Evolutionary conservation across 139 green algal species (phyloP), one percentile per base, ranked within the genome.

Genomic region (Asterochloris sp.): DNA sequence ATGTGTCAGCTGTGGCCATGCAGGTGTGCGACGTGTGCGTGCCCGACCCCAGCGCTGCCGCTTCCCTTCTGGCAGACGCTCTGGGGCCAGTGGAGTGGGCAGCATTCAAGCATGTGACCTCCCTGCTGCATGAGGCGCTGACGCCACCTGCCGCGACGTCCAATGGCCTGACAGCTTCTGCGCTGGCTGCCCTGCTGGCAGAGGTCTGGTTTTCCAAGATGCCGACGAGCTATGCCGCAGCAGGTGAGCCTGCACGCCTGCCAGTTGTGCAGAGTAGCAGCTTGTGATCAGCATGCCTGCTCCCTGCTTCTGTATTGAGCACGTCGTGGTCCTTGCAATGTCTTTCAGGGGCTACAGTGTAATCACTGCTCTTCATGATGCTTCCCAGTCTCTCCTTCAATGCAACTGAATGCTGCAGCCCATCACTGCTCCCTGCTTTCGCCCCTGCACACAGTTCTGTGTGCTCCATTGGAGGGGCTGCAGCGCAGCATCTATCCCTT

Each of bases 1-100:
- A 54, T 54, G 38, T 54, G 38, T 54, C 38, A 54, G 38, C 38
- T 6, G 38, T 54, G 38, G 38, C 38, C 6, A 10, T 54, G 38
- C 38, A 54, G 38, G 85, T 86, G 27, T 83, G 81, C 79, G 85
- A 86, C 60, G 76, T 83, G 61, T 83, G 78, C 78, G 71, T 86
- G 62, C 83, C 83, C 78, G 76, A 69, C 16, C 71, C 63, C 27
- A 81, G 69, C 61, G 76, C 64, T 27, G 83, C 83, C 11, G 29
- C 77, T 11, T 82, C 83, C 19, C 71, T 86, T 13, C 78, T 86
- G 71, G 77, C 83, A 6, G 83, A 86, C 71, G 75, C 83, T 17
- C 28, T 86, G 12, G 28, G 78, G 9, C 83, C 83, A 10, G 83
- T 71, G 24, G 83, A 86, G 62, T 86, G 77, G 78, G 83, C 83